Evolutionary conservation across 768 basidiomycete species (phyloP), one percentile per base, ranked within the genome.

Genomic region (Mycena latifolia): DNA sequence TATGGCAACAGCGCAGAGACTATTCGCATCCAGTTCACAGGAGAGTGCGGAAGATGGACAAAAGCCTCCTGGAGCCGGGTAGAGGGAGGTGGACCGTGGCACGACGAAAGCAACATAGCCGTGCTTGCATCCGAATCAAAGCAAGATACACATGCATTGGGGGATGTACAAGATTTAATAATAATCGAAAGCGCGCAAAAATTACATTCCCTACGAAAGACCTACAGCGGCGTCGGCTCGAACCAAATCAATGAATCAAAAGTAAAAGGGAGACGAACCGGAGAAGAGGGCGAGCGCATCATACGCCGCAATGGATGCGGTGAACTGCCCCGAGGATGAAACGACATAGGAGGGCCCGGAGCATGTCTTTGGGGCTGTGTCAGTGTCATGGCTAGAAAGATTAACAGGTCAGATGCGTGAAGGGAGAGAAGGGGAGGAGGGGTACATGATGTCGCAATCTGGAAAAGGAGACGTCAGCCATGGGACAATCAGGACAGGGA

Each of bases 1-100:
- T 35, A 98, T 88, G 1, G 90, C 90, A 24, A 84, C 77, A 51
- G 75, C 71, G 74, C 95, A 94, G 57, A 93, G 77, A 0, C 67
- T 39, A 37, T n/a, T 39, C 22, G 39, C 53, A 39, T 54, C 35
- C 22, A 39, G 53, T 25, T 39, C 24, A 54, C 17, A 54, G 25
- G 53, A 54, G 31, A 53, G 28, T 50, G 48, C 48, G 28, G 27
- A 28, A 50, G 48, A 50, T 50, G 48, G 48, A 29, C 25, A 50
- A 50, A 50, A 50, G 27, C 48, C 48, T 50, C 48, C 48, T 29
- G 29, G 48, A 50, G 48, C 22, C 48, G 48, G 48, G 48, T 50
- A 29, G 15, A 50, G 48, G 27, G 27, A 28, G 27, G 48, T 28
- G 48, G 48, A 15, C 28, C 25, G 48, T 18, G 27, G 48, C 6